phyloP scores from a whole-genome alignment of 805 yeast species.

The Teunomyces stri region DNA sequence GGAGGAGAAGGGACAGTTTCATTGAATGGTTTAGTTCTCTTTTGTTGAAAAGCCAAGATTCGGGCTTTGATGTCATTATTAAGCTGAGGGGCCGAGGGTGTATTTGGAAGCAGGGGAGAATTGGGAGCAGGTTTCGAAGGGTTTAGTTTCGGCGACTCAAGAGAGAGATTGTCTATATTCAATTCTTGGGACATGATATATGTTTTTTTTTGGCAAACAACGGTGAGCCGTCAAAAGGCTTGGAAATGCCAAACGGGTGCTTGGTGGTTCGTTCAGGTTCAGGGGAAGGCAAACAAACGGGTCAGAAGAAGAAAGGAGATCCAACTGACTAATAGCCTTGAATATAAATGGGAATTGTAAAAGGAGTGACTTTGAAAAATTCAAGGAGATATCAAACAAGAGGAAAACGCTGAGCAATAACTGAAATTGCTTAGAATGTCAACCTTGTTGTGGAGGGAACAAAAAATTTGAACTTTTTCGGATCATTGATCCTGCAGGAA shows the following conservation, averaged over 20 bases:
- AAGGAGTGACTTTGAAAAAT: background rate
- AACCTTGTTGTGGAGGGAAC: constrained; percentile 1
- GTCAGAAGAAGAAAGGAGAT: background rate
- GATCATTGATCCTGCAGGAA: background rate
- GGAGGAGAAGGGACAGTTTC: constrained; percentile 11
- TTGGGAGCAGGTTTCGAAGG: constrained; percentile 2
- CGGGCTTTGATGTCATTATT: constrained; percentile 80
- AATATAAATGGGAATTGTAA: background rate
- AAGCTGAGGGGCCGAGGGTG: constrained; percentile 10
- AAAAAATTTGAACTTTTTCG: background rate
- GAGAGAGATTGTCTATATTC: background rate
- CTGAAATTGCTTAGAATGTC: background rate
- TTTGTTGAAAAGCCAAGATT: constrained; percentile 81
- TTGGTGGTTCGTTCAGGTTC: too few species aligned
- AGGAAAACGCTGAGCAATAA: background rate
- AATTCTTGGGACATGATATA: background rate
- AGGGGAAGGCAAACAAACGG: background rate
- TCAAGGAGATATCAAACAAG: background rate
- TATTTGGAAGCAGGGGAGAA: constrained; percentile 4
- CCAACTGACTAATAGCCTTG: background rate
- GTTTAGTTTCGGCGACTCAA: constrained; percentile 3
- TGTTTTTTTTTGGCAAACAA: background rate
- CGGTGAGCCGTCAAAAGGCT: background rate
- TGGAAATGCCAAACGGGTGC: too few species aligned
- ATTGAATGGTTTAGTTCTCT: constrained; percentile 41